These are phyloP conservation scores for Chaetomium sp. DNA, from an alignment of 2,329 filamentous ascomycete species.

Conservation along the genomic window DNA sequence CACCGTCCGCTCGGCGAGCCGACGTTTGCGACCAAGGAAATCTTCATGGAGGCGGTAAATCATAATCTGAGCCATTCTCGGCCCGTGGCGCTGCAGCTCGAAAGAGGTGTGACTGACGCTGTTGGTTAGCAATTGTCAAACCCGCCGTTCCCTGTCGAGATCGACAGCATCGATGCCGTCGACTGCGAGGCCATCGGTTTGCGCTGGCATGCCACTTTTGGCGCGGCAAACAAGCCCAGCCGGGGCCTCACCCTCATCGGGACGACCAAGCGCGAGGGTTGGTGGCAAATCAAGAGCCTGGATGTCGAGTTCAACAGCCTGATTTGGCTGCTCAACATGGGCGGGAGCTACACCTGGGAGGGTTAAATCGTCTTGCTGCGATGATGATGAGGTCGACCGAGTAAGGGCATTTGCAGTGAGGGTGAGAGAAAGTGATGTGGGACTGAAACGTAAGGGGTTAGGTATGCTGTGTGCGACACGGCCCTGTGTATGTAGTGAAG, in stretches of 20 bases:
- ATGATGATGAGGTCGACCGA: not conserved
- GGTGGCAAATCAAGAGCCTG: conserved; percentile 38
- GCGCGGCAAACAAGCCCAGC: conserved; percentile 38
- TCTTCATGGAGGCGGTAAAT: conserved; percentile 37
- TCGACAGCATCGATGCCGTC: conserved; percentile 39
- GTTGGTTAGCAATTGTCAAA: conserved; percentile 32
- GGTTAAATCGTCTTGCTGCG: conserved; percentile 25
- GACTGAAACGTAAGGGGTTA: not conserved
- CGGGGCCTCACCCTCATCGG: conserved; percentile 40
- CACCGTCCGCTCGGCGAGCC: conserved; percentile 38
- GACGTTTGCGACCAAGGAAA: conserved; percentile 40
- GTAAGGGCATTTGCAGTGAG: not conserved
- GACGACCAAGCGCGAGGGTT: conserved; percentile 36
- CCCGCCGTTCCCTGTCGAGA: conserved; percentile 38
- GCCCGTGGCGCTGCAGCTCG: not conserved
- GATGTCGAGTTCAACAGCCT: conserved; percentile 41
- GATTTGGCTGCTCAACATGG: conserved; percentile 39
- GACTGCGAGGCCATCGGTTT: conserved; percentile 37
- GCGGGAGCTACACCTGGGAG: conserved; percentile 39
- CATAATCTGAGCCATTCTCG: not conserved
- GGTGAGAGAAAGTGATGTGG: not conserved
- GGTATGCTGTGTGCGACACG: not conserved
- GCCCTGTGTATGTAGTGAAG: not conserved
- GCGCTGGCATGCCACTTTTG: conserved; percentile 40
- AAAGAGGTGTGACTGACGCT: not conserved